Evolutionary conservation across 805 yeast species (phyloP).

Genomic region (Candida railenensis): DNA sequence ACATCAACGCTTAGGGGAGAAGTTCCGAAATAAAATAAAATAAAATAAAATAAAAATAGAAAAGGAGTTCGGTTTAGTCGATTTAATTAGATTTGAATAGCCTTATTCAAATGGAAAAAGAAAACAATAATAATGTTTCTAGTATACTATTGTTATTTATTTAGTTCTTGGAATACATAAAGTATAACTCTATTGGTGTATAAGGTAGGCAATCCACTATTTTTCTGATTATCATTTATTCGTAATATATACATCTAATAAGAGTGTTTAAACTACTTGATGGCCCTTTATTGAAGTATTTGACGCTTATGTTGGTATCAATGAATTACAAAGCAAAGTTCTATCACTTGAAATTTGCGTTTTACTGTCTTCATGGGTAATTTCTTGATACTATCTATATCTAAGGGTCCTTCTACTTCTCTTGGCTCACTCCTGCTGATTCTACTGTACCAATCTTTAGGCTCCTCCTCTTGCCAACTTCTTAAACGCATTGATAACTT

Average conservation of each 20-base stretch:
- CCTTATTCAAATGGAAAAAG: neutral
- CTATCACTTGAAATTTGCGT: too few species aligned
- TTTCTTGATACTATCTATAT: too few species aligned
- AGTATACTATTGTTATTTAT: neutral
- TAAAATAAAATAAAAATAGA: neutral
- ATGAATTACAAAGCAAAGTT: too few species aligned
- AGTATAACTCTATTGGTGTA: too few species aligned
- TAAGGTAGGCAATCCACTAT: neutral
- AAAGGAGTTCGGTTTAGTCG: neutral
- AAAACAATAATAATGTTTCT: neutral
- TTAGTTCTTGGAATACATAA: neutral
- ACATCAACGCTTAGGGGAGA: conserved; percentile 60
- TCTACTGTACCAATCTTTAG: too few species aligned
- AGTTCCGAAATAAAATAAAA: neutral
- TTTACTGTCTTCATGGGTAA: too few species aligned
- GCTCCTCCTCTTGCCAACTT: conserved; percentile 36
- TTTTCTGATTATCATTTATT: neutral
- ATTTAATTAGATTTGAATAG: neutral
- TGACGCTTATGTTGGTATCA: too few species aligned
- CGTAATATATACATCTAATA: neutral
- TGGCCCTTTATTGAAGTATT: too few species aligned
- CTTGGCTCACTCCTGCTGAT: too few species aligned
- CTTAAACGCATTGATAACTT: conserved; percentile 41
- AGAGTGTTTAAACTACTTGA: too few species aligned
- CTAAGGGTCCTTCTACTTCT: too few species aligned